Conservation (phyloP, 2,329 filamentous ascomycete species). For the Fusarium caatingaense region DNA sequence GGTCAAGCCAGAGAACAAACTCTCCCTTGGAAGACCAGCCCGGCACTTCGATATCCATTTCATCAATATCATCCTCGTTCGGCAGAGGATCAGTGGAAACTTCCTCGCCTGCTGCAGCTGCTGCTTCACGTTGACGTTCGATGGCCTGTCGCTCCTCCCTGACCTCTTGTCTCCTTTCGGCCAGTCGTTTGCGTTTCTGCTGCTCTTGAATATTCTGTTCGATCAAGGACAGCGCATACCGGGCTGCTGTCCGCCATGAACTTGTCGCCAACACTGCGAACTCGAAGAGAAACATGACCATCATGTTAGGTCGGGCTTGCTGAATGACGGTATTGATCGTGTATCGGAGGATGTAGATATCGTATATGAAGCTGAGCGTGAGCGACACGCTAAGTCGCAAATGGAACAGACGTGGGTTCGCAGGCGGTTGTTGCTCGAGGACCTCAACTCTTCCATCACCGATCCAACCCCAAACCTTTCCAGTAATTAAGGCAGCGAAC, state of each 20-base stretch:
- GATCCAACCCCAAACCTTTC: constrained; percentile 99
- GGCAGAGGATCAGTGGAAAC: constrained; percentile 66
- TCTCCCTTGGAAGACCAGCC: constrained; percentile 97
- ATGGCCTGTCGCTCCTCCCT: constrained; percentile 67
- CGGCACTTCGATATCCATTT: constrained; percentile 93
- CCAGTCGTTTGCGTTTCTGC: constrained; percentile 77
- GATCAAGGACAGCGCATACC: constrained; percentile 81
- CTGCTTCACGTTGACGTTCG: constrained; percentile 60
- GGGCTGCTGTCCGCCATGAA: constrained; percentile 80
- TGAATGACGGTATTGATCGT: constrained; percentile 84
- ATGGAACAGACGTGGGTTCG: constrained; percentile 90
- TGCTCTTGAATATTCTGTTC: constrained; percentile 80
- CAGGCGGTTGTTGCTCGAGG: constrained; percentile 92
- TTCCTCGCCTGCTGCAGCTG: constrained; percentile 67
- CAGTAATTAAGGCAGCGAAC: constrained; percentile 92
- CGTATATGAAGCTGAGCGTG: constrained; percentile 81
- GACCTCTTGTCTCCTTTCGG: constrained; percentile 76
- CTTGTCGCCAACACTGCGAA: constrained; percentile 88
- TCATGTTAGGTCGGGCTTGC: constrained; percentile 94
- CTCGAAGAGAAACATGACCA: constrained; percentile 99
- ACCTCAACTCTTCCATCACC: constrained; percentile 94
- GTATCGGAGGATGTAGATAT: constrained; percentile 83
- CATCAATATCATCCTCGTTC: constrained; percentile 81
- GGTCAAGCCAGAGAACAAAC: constrained; percentile 88
- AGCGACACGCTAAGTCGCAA: constrained; percentile 82